A percentile compares a stretch with the other conserved stretches of the same genome.
phyloP scores from a whole-genome alignment of 176 grass and related monocot species.

The Calamus simplicifolius region DNA sequence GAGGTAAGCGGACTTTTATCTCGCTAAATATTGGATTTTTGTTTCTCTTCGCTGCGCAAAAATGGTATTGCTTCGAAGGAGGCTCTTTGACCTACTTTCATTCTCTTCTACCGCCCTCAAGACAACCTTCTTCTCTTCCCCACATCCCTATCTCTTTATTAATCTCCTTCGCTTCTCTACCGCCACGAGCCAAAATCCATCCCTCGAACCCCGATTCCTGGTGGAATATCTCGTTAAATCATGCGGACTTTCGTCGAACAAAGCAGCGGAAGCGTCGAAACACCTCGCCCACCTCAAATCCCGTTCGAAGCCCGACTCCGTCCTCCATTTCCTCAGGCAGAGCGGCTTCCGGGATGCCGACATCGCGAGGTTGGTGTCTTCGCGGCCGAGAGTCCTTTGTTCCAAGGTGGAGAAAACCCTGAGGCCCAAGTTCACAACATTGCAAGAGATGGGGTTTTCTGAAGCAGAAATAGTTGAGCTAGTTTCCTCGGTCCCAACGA shows the following conservation, averaged over 20 bases:
- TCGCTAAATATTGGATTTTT: too few relatives aligned
- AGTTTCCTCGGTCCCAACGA: not conserved
- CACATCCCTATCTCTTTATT: too few relatives aligned
- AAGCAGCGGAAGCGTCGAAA: not conserved
- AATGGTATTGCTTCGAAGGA: too few relatives aligned
- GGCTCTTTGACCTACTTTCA: too few relatives aligned
- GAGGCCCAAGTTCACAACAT: not conserved
- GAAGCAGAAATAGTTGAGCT: not conserved
- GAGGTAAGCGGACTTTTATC: too few relatives aligned
- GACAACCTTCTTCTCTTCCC: too few relatives aligned
- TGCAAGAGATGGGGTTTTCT: not conserved
- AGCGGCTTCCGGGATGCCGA: conserved; percentile 5
- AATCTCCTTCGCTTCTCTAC: too few relatives aligned
- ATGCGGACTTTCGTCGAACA: not conserved
- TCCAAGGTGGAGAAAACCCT: conserved; percentile 12
- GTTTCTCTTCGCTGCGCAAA: too few relatives aligned
- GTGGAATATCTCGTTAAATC: conserved; percentile 8
- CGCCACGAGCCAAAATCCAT: not conserved
- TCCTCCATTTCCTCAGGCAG: conserved; percentile 14
- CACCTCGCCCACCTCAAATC: not conserved
- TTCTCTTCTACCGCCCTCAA: too few relatives aligned
- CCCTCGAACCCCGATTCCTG: conserved; percentile 3
- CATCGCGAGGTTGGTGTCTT: conserved; percentile 1
- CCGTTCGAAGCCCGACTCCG: not conserved
- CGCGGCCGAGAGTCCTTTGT: not conserved